phyloP scores from a whole-genome alignment of 331 rosid genomes.

The Pyrus hybrid region DNA sequence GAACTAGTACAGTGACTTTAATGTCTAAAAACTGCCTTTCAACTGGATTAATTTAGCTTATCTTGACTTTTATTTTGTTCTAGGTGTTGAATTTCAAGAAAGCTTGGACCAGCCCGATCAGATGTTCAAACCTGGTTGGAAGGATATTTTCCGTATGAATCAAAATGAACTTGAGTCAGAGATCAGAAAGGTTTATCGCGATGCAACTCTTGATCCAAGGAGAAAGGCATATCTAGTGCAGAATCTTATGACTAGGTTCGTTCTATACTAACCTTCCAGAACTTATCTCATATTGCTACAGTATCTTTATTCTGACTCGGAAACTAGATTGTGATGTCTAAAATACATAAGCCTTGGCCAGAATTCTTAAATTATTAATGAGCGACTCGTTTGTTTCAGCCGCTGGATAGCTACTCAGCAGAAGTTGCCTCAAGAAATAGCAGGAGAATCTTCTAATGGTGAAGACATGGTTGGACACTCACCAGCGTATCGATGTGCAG shows the following conservation, averaged over 20 bases:
- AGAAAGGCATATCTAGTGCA: conserved; percentile 96
- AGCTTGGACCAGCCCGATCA: conserved; percentile 78
- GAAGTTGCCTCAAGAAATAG: conserved; percentile 62
- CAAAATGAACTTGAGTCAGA: conserved; percentile 96
- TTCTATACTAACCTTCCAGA: conserved; percentile 1
- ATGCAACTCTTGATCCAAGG: conserved; percentile 94
- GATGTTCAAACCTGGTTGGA: conserved; percentile 99
- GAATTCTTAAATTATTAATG: conserved; percentile 10
- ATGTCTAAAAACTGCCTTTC: not conserved
- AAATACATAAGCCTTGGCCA: not conserved
- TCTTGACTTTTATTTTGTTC: conserved; percentile 14
- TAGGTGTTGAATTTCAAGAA: conserved; percentile 72
- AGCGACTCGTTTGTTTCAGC: conserved; percentile 35
- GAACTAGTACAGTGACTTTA: not conserved
- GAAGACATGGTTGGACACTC: conserved; percentile 58
- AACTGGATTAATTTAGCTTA: not conserved
- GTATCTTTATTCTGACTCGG: conserved; percentile 9
- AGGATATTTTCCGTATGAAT: conserved; percentile 98
- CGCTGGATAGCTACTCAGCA: conserved; percentile 99
- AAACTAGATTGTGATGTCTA: conserved; percentile 9
- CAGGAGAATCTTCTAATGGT: conserved; percentile 54
- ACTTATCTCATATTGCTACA: not conserved
- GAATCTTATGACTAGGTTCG: conserved; percentile 97
- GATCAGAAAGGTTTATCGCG: conserved; percentile 94
- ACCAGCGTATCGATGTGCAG: conserved; percentile 60